Conservation (phyloP, 2,329 filamentous ascomycete genomes). For the Pestalotiopsis sp. region DNA sequence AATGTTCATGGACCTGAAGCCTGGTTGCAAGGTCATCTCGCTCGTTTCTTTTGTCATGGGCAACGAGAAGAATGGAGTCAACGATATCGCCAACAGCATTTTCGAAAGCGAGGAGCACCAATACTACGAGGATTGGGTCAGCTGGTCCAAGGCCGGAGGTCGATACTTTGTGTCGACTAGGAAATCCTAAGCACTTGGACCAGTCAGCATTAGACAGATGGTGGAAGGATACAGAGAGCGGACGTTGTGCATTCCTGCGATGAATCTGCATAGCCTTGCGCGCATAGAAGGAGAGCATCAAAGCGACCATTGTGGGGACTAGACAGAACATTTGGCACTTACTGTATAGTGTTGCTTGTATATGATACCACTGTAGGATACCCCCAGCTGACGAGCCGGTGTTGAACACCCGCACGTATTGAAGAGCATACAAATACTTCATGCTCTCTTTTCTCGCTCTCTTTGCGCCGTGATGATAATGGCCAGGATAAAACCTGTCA, state of each 20-base stretch:
- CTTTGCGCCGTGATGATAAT: neutral
- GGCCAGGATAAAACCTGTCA: neutral
- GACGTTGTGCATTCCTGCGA: slow-evolving; percentile 2
- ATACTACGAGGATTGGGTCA: slow-evolving; percentile 75
- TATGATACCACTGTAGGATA: slow-evolving; percentile 10
- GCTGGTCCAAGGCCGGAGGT: slow-evolving; percentile 86
- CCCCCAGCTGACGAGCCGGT: neutral
- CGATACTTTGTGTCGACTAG: slow-evolving; percentile 88
- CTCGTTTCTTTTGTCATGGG: slow-evolving; percentile 89
- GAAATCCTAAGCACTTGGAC: slow-evolving; percentile 46
- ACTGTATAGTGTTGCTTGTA: slow-evolving; percentile 9
- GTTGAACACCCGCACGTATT: neutral
- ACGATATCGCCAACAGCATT: slow-evolving; percentile 74
- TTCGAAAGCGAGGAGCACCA: slow-evolving; percentile 71
- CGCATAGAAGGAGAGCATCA: slow-evolving; percentile 8
- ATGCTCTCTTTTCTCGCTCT: neutral
- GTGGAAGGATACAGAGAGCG: neutral
- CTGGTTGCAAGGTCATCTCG: slow-evolving; percentile 87
- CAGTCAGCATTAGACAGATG: neutral
- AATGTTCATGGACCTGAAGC: slow-evolving; percentile 92
- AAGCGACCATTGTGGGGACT: neutral
- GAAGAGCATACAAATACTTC: neutral
- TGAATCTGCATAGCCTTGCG: slow-evolving; percentile 17
- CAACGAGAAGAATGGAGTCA: slow-evolving; percentile 71
- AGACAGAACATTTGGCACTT: slow-evolving; percentile 1